Base-by-base conservation (phyloP, 1,284 basidiomycete genomes). In the Fistulinella staudtii region DNA sequence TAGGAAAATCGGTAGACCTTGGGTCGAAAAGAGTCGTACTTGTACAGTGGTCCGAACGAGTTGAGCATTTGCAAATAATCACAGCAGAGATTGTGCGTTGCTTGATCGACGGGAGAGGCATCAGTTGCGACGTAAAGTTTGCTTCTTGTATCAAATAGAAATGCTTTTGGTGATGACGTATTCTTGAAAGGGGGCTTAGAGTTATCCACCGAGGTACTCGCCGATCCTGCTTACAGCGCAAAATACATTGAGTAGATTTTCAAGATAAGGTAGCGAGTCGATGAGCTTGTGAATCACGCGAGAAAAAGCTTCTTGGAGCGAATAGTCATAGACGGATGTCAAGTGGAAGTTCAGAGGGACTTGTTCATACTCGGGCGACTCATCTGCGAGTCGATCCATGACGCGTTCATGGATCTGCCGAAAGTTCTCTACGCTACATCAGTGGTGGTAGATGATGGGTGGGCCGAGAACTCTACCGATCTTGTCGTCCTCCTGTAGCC, bases 61-160 rank as follows among this genome's bases (percentile, higher is more conserved):
- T 85, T 85, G 41, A 97, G 77, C 72, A 93, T 91, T 41, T 85
- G 80, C 15, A 97, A 75, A 58, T 95, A 98, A 57, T 97, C 93
- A 54, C 85, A 92, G 56, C 91, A 93, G 17, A 94, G 74, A 51
- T 87, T 89, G 55, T 93, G 88, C 2, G 89, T 93, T 1, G 85
- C 82, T 43, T 85, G 78, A 63, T 97, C 94, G 22, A 96, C 89
- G 0, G 95, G 92, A 0, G 90, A 91, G 15, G 87, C 84, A 61
- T 99, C 95, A 6, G 93, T 93, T 1, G 93, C 93, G 17, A 98
- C 77, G 56, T 93, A 95, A 25, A 98, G 74, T 41, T 91, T 77
- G 15, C 91, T 91, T 5, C 77, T 77, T 4, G 83, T 82, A 62
- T 99, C 95, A 57, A 97, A 97, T 10, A 98, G 67, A 64, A 94